Base-by-base conservation (phyloP, 1,139 yeast genomes). In the Yamadazyma trypodendri region DNA sequence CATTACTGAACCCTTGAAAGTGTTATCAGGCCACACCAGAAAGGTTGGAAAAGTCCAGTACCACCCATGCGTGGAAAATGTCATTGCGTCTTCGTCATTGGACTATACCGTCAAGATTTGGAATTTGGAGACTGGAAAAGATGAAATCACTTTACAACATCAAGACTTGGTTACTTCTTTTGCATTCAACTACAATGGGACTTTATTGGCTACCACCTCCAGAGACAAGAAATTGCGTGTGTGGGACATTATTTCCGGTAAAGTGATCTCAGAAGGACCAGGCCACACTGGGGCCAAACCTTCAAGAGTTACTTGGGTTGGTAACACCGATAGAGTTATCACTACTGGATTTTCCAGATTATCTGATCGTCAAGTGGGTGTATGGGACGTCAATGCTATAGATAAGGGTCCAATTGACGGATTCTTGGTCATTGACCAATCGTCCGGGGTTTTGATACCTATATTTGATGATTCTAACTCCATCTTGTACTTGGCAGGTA, bases 311-410 rank as follows among this genome's bases (percentile, higher is more conserved):
- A 79, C 77, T 10, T 92, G 98, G 97, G 65, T 89, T 46, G 97
- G 97, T 23, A 79, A 86, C 52, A 70, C 85, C 34, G 86, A 90
- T 54, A 76, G 97, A 52, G 65, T 92, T 24, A 84, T 84, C 38
- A 90, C 98, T 24, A 90, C 98, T n/a, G 99, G 99, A 1, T 92
- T 92, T 58, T 88, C 95, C 29, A 80, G 85, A 56, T 75, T 86
- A 51, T 86, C 96, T 31, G 97, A 90, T 58, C 89, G 99, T 60
- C 97, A 92, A 65, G 72, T 90, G 46, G 98, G 94, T 48, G 72
- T 92, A 41, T 92, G 98, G 97, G 90, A 92, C 54, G 72, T 88
- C 23, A 71, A 72, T 29, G 78, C 84, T 50, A 69, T 94, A 40
- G 81, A 68, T 3, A 71, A 75, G 35, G 97, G 97, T 18, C 90